Percentiles rank a stretch among this genome's conserved stretches.
Evolutionary conservation across 257 asterid genomes (phyloP).

Genomic region (Nicotiana knightiana): DNA sequence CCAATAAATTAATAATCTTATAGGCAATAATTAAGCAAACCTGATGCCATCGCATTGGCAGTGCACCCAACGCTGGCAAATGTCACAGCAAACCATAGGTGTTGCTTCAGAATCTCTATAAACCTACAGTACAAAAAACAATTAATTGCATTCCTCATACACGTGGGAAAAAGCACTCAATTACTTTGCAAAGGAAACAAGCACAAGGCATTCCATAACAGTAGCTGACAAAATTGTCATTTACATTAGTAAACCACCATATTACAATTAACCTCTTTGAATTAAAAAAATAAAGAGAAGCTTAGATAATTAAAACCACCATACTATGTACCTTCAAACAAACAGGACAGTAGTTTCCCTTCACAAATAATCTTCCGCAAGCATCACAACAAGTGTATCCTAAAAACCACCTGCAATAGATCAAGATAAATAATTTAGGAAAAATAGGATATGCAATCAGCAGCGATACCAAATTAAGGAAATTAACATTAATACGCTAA

Average conservation of each 20-base stretch:
- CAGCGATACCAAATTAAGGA: background rate
- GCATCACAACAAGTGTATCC: slow-evolving; percentile 99
- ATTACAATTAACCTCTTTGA: background rate
- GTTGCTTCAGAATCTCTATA: slow-evolving; percentile 98
- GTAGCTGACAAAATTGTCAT: background rate
- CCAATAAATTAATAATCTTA: background rate
- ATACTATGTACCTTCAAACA: slow-evolving; percentile 69
- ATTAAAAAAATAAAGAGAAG: background rate
- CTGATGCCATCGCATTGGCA: slow-evolving; percentile 97
- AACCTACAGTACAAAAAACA: slow-evolving; percentile 48
- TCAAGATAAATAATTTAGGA: slow-evolving; percentile 7
- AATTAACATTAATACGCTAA: background rate
- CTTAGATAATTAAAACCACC: background rate
- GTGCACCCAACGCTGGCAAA: slow-evolving; percentile 98
- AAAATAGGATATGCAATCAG: background rate
- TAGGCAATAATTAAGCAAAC: slow-evolving; percentile 28
- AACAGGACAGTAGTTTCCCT: slow-evolving; percentile 95
- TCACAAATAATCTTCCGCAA: slow-evolving; percentile 93
- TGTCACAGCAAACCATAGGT: slow-evolving; percentile 99
- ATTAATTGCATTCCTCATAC: slow-evolving; percentile 5
- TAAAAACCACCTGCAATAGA: slow-evolving; percentile 81
- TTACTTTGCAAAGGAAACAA: background rate
- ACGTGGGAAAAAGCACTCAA: background rate
- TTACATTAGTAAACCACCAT: background rate
- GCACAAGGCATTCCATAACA: background rate